Evolutionary conservation across 2,329 filamentous ascomycete genomes (phyloP).

Genomic region (Paecilomyces niveus): DNA sequence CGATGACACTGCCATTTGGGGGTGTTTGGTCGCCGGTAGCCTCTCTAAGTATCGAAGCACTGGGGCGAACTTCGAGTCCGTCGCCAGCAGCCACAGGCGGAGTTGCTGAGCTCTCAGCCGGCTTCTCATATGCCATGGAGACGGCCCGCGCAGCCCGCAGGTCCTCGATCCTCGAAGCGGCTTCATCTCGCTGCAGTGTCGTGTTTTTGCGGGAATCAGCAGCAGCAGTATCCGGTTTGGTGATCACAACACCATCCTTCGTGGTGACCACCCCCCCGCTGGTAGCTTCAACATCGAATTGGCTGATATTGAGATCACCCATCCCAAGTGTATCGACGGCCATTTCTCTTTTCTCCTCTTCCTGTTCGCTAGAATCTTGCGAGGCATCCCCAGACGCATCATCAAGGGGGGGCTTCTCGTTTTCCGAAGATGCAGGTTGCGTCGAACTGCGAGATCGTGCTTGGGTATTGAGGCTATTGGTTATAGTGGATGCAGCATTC

Average conservation of each 20-base stretch:
- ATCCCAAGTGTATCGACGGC: slow-evolving; percentile 84
- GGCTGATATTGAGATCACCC: slow-evolving; percentile 82
- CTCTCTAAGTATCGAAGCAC: slow-evolving; percentile 19
- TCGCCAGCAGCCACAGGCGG: slow-evolving; percentile 30
- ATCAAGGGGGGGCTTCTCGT: slow-evolving; percentile 19
- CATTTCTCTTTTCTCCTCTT: slow-evolving; percentile 54
- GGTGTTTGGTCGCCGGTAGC: slow-evolving; percentile 56
- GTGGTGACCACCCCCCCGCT: slow-evolving; percentile 28
- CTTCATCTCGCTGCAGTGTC: slow-evolving; percentile 40
- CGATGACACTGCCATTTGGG: slow-evolving; percentile 57
- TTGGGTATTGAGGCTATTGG: slow-evolving; percentile 52
- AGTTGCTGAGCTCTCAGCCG: slow-evolving; percentile 33
- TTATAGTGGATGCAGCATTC: slow-evolving; percentile 77
- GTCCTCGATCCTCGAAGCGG: slow-evolving; percentile 52
- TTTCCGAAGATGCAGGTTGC: slow-evolving; percentile 20
- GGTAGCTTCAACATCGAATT: slow-evolving; percentile 62
- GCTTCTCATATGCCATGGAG: slow-evolving; percentile 51
- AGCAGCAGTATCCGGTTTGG: slow-evolving; percentile 24
- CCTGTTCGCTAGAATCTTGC: neutral
- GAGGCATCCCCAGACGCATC: slow-evolving; percentile 8
- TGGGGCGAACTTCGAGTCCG: slow-evolving; percentile 22
- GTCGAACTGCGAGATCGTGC: slow-evolving; percentile 35
- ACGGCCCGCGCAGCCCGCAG: slow-evolving; percentile 53
- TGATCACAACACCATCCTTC: slow-evolving; percentile 30
- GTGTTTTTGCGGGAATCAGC: slow-evolving; percentile 29